phyloP scores from a whole-genome alignment of 2,329 filamentous ascomycete genomes.

The Phoma sp. region DNA sequence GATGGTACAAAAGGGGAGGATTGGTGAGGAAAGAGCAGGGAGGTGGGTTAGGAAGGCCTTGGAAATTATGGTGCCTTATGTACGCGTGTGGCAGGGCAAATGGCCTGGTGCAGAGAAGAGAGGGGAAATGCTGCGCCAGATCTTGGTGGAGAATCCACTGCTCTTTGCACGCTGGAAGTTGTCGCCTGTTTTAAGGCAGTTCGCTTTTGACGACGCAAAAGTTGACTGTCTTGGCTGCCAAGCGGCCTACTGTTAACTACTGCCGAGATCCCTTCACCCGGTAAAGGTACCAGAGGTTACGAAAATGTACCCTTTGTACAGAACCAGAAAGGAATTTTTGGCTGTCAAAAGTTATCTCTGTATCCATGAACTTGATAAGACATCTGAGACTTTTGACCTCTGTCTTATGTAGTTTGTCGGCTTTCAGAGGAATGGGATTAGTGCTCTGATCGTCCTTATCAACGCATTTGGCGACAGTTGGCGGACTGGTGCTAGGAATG shows the following conservation, averaged over 20 bases:
- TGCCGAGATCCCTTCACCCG: constrained; percentile 13
- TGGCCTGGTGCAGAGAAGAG: constrained; percentile 12
- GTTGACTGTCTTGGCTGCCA: constrained; percentile 15
- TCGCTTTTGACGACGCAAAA: constrained; percentile 22
- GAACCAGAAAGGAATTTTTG: too few species aligned
- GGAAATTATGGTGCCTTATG: constrained; percentile 15
- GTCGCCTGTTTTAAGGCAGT: constrained; percentile 19
- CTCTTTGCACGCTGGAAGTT: constrained; percentile 24
- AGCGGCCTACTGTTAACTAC: constrained; percentile 20
- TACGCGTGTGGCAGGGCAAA: constrained; percentile 15
- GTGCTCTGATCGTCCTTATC: too few species aligned
- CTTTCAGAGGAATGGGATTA: too few species aligned
- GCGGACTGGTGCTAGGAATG: too few species aligned
- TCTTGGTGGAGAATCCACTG: constrained; percentile 19
- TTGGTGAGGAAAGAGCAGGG: constrained; percentile 16
- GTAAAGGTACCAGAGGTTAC: too few species aligned
- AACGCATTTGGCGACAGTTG: too few species aligned
- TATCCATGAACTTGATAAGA: too few species aligned
- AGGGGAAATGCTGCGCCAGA: constrained; percentile 18
- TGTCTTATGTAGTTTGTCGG: too few species aligned
- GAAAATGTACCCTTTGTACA: too few species aligned
- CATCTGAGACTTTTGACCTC: too few species aligned
- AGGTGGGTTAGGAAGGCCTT: constrained; percentile 17
- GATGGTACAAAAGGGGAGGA: constrained; percentile 17
- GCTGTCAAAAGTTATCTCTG: too few species aligned